phyloP scores from a whole-genome alignment of 495 filamentous ascomycete species.

The Cladorrhinum samala region DNA sequence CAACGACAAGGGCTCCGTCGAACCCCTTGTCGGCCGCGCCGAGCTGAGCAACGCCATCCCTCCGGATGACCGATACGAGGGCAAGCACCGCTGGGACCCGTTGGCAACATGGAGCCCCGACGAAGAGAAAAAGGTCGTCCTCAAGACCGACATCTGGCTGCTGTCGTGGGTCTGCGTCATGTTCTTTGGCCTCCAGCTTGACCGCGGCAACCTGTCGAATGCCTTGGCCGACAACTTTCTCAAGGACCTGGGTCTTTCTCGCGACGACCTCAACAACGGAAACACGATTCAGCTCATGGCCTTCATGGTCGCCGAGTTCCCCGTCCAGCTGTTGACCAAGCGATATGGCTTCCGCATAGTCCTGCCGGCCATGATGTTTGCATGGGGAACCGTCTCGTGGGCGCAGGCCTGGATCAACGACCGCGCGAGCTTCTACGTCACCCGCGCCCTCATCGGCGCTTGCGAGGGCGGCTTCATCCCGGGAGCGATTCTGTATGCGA shows the following conservation, averaged over 20 bases:
- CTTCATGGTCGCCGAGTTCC: conserved; percentile 66
- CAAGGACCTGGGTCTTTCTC: conserved; percentile 46
- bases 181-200: conserved; percentile 55
- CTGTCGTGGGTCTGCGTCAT: conserved; percentile 40
- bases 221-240: conserved; percentile 52
- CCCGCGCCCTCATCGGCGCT: conserved; percentile 59
- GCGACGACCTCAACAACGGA: conserved; percentile 62
- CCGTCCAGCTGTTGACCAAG: conserved; percentile 72
- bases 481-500: conserved; percentile 53
- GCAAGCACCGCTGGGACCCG: conserved; percentile 50
- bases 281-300: conserved; percentile 64
- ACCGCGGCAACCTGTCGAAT: conserved; percentile 51
- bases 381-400: conserved; percentile 37
- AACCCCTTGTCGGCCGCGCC: conserved; percentile 12
- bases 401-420: conserved; percentile 55
- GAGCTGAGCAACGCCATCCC: conserved; percentile 17
- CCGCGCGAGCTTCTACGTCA: conserved; percentile 51
- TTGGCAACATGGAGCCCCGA: conserved; percentile 37
- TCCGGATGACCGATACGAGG: conserved; percentile 34
- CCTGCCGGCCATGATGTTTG: conserved; percentile 40
- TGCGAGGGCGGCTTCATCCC: conserved; percentile 56
- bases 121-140: conserved; percentile 41
- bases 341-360: conserved; percentile 39
- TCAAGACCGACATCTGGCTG: conserved; percentile 35
- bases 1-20: conserved; percentile 1